Evolutionary conservation across 1,284 basidiomycete species (phyloP).

Genomic region (Clitocybe nebularis): DNA sequence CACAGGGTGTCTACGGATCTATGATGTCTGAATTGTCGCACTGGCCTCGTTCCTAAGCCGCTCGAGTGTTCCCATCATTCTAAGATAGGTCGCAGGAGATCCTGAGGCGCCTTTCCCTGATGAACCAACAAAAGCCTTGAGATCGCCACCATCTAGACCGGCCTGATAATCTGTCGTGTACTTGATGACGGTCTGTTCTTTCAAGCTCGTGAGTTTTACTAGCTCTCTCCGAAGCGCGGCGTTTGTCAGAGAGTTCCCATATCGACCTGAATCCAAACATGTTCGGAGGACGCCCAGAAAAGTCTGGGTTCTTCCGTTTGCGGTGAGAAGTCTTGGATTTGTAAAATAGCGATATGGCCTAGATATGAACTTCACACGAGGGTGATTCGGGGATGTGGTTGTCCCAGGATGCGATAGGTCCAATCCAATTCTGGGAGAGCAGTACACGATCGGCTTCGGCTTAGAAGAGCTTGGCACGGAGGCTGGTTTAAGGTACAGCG

Average conservation of each 20-base stretch:
- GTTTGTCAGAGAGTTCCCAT: conserved; percentile 17
- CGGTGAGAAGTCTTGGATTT: conserved; percentile 49
- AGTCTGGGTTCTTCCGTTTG: conserved; percentile 64
- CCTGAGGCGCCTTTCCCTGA: conserved; percentile 50
- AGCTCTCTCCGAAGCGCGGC: conserved; percentile 23
- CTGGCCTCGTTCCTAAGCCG: too few species aligned
- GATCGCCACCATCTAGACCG: conserved; percentile 33
- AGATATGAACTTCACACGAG: conserved; percentile 53
- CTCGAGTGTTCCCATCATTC: conserved; percentile 46
- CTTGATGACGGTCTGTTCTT: conserved; percentile 40
- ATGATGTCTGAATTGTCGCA: too few species aligned
- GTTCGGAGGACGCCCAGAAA: conserved; percentile 53
- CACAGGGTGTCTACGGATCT: too few species aligned
- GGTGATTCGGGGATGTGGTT: conserved; percentile 36
- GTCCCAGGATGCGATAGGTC: conserved; percentile 61
- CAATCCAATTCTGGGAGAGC: conserved; percentile 69
- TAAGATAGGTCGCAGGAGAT: conserved; percentile 46
- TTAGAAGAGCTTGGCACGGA: conserved; percentile 7
- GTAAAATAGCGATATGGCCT: conserved; percentile 62
- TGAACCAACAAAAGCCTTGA: conserved; percentile 51
- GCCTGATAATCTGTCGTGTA: conserved; percentile 49
- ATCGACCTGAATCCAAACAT: conserved; percentile 20
- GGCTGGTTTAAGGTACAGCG: conserved; percentile 26
- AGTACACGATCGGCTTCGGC: conserved; percentile 42
- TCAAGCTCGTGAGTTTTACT: conserved; percentile 37